Base-by-base conservation (phyloP, 2,329 filamentous ascomycete species). In the Amesomyces nigricolor region DNA sequence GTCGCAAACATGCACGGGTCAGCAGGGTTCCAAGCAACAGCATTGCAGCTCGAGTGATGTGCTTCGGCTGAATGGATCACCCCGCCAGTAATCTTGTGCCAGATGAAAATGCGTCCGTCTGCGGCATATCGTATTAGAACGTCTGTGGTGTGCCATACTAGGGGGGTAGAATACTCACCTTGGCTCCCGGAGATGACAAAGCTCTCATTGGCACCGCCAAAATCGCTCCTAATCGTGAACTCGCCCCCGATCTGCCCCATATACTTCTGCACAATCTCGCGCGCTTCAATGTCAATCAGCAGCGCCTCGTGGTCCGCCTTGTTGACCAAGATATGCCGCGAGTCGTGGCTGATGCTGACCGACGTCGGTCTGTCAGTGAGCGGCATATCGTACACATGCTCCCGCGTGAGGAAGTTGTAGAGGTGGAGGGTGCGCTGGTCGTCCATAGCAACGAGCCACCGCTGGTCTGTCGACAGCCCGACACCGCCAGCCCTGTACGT, bases 131-230 rank as follows among this genome's bases (percentile, higher is more conserved):
- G 1, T 13, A 19, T 58, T 42, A 48, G 47, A 19, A 22, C 2
- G 2, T 35, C n/a, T 35, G 32, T 35, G 4, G 4, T 35, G 32
- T n/a, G 32, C 5, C 22, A 26, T 26, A 6, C 22, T 4, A 26
- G 22, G 22, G 22, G 22, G 22, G 22, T n/a, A n/a, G n/a, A n/a
- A n/a, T 3, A 44, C 76, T 65, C 74, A 91, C 89, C 88, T 79
- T 96, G 91, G 65, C 91, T 96, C 10, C 94, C 94, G 65, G 89
- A 92, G 29, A 95, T 78, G 9, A 97, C 87, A 69, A 96, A 96
- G 68, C 87, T 91, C 72, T 96, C 91, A 56, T 89, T 86, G 1
- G 92, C 91, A 32, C 94, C 94, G 16, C 94, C 94, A 71, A 96
- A 94, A 0, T 79, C 76, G 64, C 86, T 88, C 49, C 92, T 81